Base-by-base conservation (phyloP, 352 stramenopile genomes). In the Phytophthora europaea region DNA sequence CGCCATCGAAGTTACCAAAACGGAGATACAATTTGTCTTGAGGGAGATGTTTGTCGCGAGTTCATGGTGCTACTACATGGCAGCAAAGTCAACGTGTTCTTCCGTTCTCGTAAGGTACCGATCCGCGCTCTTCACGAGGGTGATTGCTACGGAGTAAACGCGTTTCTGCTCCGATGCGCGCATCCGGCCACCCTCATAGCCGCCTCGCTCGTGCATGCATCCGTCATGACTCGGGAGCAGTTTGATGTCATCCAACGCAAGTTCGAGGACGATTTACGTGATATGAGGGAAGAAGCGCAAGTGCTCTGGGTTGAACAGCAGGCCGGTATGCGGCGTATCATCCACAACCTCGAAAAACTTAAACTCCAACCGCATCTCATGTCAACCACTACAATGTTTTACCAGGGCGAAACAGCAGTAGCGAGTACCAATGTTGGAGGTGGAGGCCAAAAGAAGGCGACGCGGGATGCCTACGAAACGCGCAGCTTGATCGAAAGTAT, bases 221-320 rank as follows among this genome's bases (percentile, higher is more conserved):
- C 87, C 0, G 81, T 94, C 8, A 92, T 94, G 85, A 89, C 82
- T 8, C 73, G 80, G 31, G 87, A 94, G 5, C 83, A 94, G 34
- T 94, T 95, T 51, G 87, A 94, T 33, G 65, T 76, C 0, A 79
- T 92, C 6, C 66, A 80, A 9, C 82, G 82, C 20, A 93, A 94
- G 51, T 94, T 90, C 43, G 72, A 79, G 0, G 81, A 89, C 7
- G 85, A 94, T 31, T 67, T 92, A 16, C 34, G 45, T 0, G 81
- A 89, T 52, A 91, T 94, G 34, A 73, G 58, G n/a, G 78, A 74
- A 22, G 83, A 88, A 36, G 87, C 87, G 0, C 50, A 81, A 22
- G 59, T 72, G 2, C n/a, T 73, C 0, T 93, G 81, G 76, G 4
- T 54, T 0, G 79, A 91, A 0, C 80, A 91, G 18, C 79, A 82